Evolutionary conservation across 1,284 basidiomycete genomes (phyloP), one percentile per base, ranked within the genome.

Genomic region (Fomes fomentarius): DNA sequence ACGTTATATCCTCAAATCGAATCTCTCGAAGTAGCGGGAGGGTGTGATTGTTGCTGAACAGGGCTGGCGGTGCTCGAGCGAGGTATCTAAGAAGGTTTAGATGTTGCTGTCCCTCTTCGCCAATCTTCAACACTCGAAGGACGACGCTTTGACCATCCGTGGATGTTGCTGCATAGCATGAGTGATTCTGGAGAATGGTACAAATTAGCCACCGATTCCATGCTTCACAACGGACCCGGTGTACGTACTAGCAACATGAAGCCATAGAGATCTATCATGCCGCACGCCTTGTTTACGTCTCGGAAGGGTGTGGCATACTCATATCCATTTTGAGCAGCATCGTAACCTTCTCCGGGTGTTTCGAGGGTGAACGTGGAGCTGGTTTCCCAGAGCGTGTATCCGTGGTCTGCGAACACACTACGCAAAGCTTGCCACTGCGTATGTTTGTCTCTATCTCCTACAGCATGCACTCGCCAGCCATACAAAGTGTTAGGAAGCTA

Each of bases 1-100:
- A 69, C 15, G 61, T 61, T 33, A 71, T 64, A 48, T 70, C 66
- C 30, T 69, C 63, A 28, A 66, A 59, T 3, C 58, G 41, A 19
- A 71, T 50, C 47, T 69, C 63, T 7, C 59, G 39, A 11, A 70
- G 50, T 63, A 71, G n/a, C 2, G 59, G 59, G 2, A 58, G 30
- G 9, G 39, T 34, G 26, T 61, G 59, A 24, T 61, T 61, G 1
- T 11, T 9, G 17, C 28, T 45, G 8, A 40, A 17, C 1, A 56
- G 39, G 22, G 43, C 51, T 11, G 25, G 19, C 3, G 21, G 17
- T 2, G 47, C 51, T 14, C 54, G 28, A 1, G 35, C 11, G 38
- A 53, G 8, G 4, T 9, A 14, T 25, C 38, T 24, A 17, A 56
- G 47, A 10, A 60, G 34, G 4, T 46, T 28, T 2, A 60, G 4